These are phyloP conservation scores for Podospora bellae-mahoneyi DNA, from an alignment of 495 filamentous ascomycete genomes.

Conservation along the genomic window DNA sequence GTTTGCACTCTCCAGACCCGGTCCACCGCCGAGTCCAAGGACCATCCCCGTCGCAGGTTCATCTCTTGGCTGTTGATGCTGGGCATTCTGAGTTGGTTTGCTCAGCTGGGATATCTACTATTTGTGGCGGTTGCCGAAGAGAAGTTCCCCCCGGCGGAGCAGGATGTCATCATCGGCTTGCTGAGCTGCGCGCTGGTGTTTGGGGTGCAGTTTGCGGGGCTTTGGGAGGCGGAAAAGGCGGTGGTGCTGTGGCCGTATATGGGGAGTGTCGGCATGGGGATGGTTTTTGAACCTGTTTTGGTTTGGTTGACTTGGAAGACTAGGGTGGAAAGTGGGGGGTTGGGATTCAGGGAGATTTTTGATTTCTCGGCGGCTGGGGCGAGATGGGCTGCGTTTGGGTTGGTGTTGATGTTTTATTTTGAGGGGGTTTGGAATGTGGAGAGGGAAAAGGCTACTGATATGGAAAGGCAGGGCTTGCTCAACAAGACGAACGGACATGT, in stretches of 20 bases:
- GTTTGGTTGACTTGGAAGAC: constrained; percentile 35
- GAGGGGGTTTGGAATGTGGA: constrained; percentile 23
- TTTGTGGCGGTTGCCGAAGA: constrained; percentile 37
- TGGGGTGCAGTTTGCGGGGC: constrained; percentile 50
- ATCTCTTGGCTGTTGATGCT: constrained; percentile 48
- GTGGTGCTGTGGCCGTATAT: constrained; percentile 63
- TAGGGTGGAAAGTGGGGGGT: not conserved
- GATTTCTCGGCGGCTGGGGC: constrained; percentile 33
- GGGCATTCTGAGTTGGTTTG: constrained; percentile 49
- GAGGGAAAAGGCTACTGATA: constrained; percentile 39
- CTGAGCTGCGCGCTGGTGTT: constrained; percentile 55
- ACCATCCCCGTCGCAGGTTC: constrained; percentile 43
- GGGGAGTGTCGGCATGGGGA: constrained; percentile 52
- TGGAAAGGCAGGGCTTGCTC: constrained; percentile 52
- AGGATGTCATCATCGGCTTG: constrained; percentile 49
- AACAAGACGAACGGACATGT: constrained; percentile 27
- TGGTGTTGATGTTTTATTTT: constrained; percentile 35
- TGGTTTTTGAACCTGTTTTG: constrained; percentile 49
- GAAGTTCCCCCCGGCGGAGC: constrained; percentile 39
- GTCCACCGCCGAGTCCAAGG: constrained; percentile 23
- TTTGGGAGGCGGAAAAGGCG: constrained; percentile 45
- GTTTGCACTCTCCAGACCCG: constrained; percentile 55
- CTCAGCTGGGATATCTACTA: constrained; percentile 44
- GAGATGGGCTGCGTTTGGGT: constrained; percentile 34
- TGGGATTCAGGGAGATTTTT: constrained; percentile 32